phyloP scores from a whole-genome alignment of 192 early-diverging fungal genomes.

The Coemansia sp. region DNA sequence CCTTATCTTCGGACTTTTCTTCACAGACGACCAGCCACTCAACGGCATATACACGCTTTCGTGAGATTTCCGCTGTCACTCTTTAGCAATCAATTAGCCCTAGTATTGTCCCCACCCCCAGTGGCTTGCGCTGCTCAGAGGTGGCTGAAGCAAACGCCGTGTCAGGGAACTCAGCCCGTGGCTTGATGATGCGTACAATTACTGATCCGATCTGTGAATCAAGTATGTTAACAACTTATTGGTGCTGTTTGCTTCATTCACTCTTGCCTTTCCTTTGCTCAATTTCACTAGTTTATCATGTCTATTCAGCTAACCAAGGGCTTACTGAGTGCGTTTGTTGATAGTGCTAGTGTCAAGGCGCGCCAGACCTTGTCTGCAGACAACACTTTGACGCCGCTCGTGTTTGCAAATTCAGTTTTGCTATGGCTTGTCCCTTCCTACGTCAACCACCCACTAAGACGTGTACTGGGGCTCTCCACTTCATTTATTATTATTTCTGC shows the following conservation, averaged over 20 bases:
- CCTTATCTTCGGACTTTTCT: not conserved
- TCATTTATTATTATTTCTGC: slow-evolving; percentile 43
- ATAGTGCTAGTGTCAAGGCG: slow-evolving; percentile 22
- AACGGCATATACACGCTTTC: not conserved
- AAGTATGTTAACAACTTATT: too few species aligned
- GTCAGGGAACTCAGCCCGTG: too few species aligned
- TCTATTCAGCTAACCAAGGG: slow-evolving; percentile 36
- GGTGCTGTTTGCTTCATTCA: not conserved
- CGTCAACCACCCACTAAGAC: slow-evolving; percentile 45
- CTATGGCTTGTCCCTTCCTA: slow-evolving; percentile 32
- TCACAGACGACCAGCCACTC: not conserved
- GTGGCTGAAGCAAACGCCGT: too few species aligned
- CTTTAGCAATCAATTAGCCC: too few species aligned
- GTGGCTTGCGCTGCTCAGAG: not conserved
- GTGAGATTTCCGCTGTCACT: not conserved
- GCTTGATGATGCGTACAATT: too few species aligned
- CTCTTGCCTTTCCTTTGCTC: not conserved
- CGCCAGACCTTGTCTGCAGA: slow-evolving; percentile 20
- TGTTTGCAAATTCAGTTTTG: slow-evolving; percentile 38
- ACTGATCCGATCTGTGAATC: too few species aligned
- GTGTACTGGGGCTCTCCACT: slow-evolving; percentile 28
- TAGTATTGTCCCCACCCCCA: not conserved
- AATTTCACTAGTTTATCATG: slow-evolving; percentile 7
- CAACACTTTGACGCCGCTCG: slow-evolving; percentile 32
- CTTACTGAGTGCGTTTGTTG: slow-evolving; percentile 35